Base-by-base conservation (phyloP, 2,329 filamentous ascomycete species). In the Pseudogymnoascus sp. region DNA sequence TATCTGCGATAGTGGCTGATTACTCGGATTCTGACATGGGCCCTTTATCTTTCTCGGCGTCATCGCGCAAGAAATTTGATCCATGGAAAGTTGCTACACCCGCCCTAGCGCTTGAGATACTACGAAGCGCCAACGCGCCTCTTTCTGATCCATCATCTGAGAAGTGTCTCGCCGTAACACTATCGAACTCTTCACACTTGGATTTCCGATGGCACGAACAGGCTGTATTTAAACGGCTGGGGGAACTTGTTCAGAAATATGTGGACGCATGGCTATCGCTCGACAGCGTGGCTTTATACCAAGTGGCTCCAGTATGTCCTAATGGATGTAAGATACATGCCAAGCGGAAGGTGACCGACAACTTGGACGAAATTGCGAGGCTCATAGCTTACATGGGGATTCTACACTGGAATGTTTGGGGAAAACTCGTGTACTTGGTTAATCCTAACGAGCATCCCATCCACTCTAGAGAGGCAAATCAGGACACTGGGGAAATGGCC, bases 321-420 rank as follows among this genome's bases (percentile, higher is more conserved):
- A 20, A 12, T 4, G 47, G 47, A 18, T 54, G 47, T 54, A 54
- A 33, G 47, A 33, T 33, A 33, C 47, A 33, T 54, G 16, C 3
- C n/a, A n/a, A 33, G 12, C 28, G n/a, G n/a, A 33, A 8, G 8
- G 16, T 18, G 33, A 12, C 16, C 4, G 47, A 54, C 4, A n/a
- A 4, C 18, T 12, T 89, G 37, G 79, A 81, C 43, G 86, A 91
- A 62, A 84, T 96, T 72, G 85, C 90, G 1, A 87, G 86, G 47
- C 85, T 90, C 50, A 80, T 96, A 58, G 87, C 90, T 5, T 93
- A 97, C 70, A 84, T 97, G 47, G 86, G 89, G 12, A 81, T 94
- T 5, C 76, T 97, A 22, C 92, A 97, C 74, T 97, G 92, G 92
- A 83, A 90, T 57, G 88, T 96, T 2, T 97, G 92, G 91, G 83